phyloP scores from a whole-genome alignment of 2,329 filamentous ascomycete species.

The Eutypella sp. region DNA sequence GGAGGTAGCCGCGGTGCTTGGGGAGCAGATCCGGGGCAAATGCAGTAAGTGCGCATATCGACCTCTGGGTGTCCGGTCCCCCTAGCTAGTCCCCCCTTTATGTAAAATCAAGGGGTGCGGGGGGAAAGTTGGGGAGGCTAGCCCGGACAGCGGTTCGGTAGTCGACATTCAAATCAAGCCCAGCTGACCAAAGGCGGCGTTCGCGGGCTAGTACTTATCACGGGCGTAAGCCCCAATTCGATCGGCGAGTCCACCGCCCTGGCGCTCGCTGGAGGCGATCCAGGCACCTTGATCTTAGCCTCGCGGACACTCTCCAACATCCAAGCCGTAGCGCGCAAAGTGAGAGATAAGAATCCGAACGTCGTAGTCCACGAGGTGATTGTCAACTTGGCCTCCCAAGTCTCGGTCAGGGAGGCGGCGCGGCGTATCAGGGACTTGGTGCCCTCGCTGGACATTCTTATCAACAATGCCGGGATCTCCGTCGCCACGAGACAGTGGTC shows the following conservation, averaged over 20 bases:
- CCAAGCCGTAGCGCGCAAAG: constrained; percentile 20
- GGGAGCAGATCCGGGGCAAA: constrained; percentile 11
- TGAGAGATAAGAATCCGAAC: constrained; percentile 4
- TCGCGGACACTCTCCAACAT: constrained; percentile 31
- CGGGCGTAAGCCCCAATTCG: constrained; percentile 31
- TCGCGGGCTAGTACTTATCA: constrained; percentile 30
- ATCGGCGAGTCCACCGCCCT: constrained; percentile 31
- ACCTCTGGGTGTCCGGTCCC: background rate
- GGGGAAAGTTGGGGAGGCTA: no score
- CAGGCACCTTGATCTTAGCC: constrained; percentile 32
- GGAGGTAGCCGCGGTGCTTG: constrained; percentile 9
- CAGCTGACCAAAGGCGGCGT: constrained; percentile 16
- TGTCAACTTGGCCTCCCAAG: constrained; percentile 29
- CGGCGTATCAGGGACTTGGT: constrained; percentile 21
- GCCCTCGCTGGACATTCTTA: constrained; percentile 32
- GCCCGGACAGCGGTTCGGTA: background rate
- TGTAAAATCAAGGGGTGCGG: no score
- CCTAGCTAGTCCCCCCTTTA: no score
- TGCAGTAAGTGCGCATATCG: constrained; percentile 2
- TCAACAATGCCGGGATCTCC: constrained; percentile 39
- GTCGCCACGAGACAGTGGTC: constrained; percentile 17
- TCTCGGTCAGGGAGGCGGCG: constrained; percentile 27
- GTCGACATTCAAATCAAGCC: background rate
- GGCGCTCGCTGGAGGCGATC: constrained; percentile 29
- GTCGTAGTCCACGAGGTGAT: constrained; percentile 18